phyloP scores from a whole-genome alignment of 2,329 filamentous ascomycete species.

The Canariomyces notabilis region DNA sequence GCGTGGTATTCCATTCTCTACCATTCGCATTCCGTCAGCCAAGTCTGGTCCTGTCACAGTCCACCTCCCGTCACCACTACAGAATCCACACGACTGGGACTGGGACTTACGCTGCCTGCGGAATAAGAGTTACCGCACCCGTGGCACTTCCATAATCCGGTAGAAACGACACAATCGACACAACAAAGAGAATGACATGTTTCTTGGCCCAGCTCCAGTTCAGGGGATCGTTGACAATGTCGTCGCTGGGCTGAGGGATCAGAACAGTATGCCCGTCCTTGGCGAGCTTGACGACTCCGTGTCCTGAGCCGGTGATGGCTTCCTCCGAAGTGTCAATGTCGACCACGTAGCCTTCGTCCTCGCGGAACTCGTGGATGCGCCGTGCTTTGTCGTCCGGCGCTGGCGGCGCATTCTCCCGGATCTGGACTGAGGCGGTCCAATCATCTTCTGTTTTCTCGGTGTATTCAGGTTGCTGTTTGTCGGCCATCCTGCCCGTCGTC shows the following conservation, averaged over 20 bases:
- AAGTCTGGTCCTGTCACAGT: too few species aligned
- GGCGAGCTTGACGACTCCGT: slow-evolving; percentile 36
- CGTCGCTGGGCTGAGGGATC: slow-evolving; percentile 49
- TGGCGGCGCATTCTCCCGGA: not conserved
- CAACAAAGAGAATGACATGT: slow-evolving; percentile 42
- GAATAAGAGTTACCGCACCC: slow-evolving; percentile 39
- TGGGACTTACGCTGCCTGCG: slow-evolving; percentile 39
- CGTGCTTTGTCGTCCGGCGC: slow-evolving; percentile 7
- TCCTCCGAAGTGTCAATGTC: slow-evolving; percentile 32
- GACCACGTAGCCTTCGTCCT: slow-evolving; percentile 35
- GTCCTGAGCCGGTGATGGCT: slow-evolving; percentile 21
- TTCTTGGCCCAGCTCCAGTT: slow-evolving; percentile 50
- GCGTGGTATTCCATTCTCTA: slow-evolving; percentile 44
- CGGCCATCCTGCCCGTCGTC: not conserved
- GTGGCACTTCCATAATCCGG: slow-evolving; percentile 46
- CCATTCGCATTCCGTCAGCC: slow-evolving; percentile 2
- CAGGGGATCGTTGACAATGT: slow-evolving; percentile 47
- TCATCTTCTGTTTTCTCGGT: not conserved
- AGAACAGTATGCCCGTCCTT: slow-evolving; percentile 41
- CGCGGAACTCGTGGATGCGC: slow-evolving; percentile 32
- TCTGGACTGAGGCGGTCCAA: not conserved
- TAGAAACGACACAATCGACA: slow-evolving; percentile 42
- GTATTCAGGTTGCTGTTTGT: not conserved
- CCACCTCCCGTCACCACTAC: too few species aligned
- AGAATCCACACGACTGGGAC: too few species aligned